Evolutionary conservation across 805 yeast genomes (phyloP).

Genomic region (Dipodascus albidus): DNA sequence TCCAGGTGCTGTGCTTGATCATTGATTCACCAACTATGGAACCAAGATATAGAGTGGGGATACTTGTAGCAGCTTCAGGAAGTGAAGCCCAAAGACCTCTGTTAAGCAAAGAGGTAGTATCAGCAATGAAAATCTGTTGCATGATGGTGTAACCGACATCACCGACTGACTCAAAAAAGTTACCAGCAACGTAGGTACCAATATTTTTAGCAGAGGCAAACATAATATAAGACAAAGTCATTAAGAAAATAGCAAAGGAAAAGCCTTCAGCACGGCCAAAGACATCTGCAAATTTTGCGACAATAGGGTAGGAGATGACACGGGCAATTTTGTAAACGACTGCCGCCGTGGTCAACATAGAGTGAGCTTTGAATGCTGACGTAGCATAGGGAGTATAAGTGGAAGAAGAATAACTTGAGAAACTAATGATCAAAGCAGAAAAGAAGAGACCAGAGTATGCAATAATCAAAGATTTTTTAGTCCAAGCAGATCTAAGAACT

Average conservation of each 20-base stretch:
- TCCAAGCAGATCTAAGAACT: conserved; percentile 26
- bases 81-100: conserved; percentile 22
- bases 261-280: conserved; percentile 45
- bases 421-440: conserved; percentile 27
- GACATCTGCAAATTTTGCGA: conserved; percentile 43
- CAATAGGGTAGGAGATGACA: conserved; percentile 21
- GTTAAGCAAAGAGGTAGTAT: conserved; percentile 44
- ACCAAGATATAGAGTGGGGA: conserved; percentile 27
- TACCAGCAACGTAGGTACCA: conserved; percentile 45
- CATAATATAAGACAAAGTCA: conserved; percentile 44
- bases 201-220: conserved; percentile 45
- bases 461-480: conserved; percentile 17
- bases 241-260: conserved; percentile 35
- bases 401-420: conserved; percentile 20
- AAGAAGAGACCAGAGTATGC: conserved; percentile 27
- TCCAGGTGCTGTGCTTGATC: conserved; percentile 35
- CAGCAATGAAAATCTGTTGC: conserved; percentile 34
- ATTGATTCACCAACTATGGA: conserved; percentile 25
- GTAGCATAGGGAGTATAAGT: conserved; percentile 17
- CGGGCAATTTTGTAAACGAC: conserved; percentile 25
- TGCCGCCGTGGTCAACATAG: conserved; percentile 22
- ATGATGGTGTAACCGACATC: conserved; percentile 23
- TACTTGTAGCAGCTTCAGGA: conserved; percentile 18
- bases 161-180: conserved; percentile 27
- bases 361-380: conserved; percentile 21